phyloP scores from a whole-genome alignment of 352 stramenopile genomes.

The Globisporangium nunn region DNA sequence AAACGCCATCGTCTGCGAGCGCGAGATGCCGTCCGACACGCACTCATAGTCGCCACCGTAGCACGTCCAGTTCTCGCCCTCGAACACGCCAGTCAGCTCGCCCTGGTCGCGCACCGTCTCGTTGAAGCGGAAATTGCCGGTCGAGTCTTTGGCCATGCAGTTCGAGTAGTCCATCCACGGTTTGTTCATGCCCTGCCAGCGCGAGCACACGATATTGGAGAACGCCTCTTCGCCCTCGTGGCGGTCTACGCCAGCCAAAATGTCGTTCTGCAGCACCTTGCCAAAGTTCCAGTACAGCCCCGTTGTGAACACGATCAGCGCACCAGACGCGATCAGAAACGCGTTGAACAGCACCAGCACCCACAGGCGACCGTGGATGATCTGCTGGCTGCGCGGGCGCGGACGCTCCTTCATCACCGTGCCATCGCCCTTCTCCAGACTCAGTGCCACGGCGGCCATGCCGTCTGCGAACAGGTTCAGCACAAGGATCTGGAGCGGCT shows the following conservation, averaged over 20 bases:
- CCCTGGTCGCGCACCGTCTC: conserved; percentile 40
- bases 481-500: conserved; percentile 96
- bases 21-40: conserved; percentile 44
- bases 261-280: conserved; percentile 34
- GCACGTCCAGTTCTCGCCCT: conserved; percentile 39
- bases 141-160: conserved; percentile 26
- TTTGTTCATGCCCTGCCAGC: conserved; percentile 37
- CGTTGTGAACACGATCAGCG: conserved; percentile 33
- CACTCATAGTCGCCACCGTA: conserved; percentile 50
- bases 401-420: conserved; percentile 59
- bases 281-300: conserved; percentile 77
- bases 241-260: conserved; percentile 41
- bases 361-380: conserved; percentile 64
- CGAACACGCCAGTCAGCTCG: conserved; percentile 44
- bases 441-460: conserved; percentile 66
- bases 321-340: conserved; percentile 37
- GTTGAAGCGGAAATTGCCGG: conserved; percentile 47
- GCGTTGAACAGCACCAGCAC: conserved; percentile 50
- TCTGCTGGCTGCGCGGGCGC: conserved; percentile 37
- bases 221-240: conserved; percentile 35
- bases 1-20: conserved; percentile 77
- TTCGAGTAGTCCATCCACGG: conserved; percentile 54
- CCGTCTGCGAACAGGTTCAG: conserved; percentile 99
- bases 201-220: conserved; percentile 41
- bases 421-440: conserved; percentile 62